Conservation (phyloP, 768 basidiomycete genomes). For the Kwoniella europaea region DNA sequence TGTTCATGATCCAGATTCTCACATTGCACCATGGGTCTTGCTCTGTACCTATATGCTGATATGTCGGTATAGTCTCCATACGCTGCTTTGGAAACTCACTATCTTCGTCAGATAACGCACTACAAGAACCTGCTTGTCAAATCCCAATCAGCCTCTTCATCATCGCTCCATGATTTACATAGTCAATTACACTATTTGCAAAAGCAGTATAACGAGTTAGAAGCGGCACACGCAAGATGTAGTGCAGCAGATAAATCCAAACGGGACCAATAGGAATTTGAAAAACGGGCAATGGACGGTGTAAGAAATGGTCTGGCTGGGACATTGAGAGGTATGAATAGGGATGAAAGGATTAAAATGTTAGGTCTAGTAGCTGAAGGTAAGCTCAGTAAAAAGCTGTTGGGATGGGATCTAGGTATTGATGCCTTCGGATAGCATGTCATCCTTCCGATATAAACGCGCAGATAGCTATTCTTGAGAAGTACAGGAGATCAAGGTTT, state of each 20-base stretch:
- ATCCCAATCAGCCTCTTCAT: conserved; percentile 34
- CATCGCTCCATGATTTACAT: conserved; percentile 35
- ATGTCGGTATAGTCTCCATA: conserved; percentile 15
- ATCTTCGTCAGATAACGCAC: conserved; percentile 29
- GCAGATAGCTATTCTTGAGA: conserved; percentile 81
- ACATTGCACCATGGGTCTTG: not conserved
- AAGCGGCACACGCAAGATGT: conserved; percentile 27
- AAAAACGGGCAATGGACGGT: conserved; percentile 1
- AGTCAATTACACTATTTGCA: conserved; percentile 25
- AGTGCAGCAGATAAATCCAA: not conserved
- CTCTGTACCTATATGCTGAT: not conserved
- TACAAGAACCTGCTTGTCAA: conserved; percentile 37
- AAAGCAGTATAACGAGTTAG: conserved; percentile 17
- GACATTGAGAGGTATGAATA: conserved; percentile 18
- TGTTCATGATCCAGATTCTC: not conserved
- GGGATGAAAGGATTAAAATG: conserved; percentile 30
- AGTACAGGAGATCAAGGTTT: conserved; percentile 79
- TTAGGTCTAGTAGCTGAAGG: conserved; percentile 36
- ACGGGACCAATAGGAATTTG: not conserved
- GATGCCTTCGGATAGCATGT: conserved; percentile 62
- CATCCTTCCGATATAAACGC: conserved; percentile 82
- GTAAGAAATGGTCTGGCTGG: conserved; percentile 1
- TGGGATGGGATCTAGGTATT: not conserved
- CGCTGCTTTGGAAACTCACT: conserved; percentile 14
- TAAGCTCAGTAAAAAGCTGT: conserved; percentile 15